These are phyloP conservation scores for Trypanosoma congolense DNA, from an alignment of 208 protist genomes.

Conservation along the genomic window DNA sequence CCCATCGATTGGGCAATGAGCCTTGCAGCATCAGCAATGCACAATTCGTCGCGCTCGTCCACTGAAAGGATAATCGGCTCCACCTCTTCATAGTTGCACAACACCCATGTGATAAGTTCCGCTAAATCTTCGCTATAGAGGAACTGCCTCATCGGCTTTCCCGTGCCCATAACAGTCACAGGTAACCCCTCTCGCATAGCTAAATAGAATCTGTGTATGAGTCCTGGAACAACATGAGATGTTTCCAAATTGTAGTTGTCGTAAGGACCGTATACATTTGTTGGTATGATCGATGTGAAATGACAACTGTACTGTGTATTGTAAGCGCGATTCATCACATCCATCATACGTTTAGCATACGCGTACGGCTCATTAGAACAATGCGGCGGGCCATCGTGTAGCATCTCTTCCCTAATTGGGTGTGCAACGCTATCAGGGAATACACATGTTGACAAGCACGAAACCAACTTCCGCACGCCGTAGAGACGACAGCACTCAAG, in stretches of 20 bases:
- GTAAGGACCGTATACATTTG: slow-evolving; percentile 92
- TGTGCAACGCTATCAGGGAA: slow-evolving; percentile 93
- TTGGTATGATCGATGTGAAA: slow-evolving; percentile 92
- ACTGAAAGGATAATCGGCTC: slow-evolving; percentile 92
- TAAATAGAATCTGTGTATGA: slow-evolving; percentile 92
- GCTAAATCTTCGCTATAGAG: slow-evolving; percentile 88
- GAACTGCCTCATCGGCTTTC: slow-evolving; percentile 92
- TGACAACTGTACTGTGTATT: slow-evolving; percentile 66
- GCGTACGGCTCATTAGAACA: slow-evolving; percentile 89
- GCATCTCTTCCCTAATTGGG: slow-evolving; percentile 90
- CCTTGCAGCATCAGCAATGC: slow-evolving; percentile 78
- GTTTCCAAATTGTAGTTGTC: slow-evolving; percentile 88
- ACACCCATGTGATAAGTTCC: slow-evolving; percentile 71
- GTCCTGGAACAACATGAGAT: slow-evolving; percentile 88
- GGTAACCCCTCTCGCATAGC: slow-evolving; percentile 65
- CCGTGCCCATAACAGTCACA: slow-evolving; percentile 83
- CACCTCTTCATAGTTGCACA: slow-evolving; percentile 67
- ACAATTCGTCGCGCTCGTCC: slow-evolving; percentile 83
- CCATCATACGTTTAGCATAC: slow-evolving; percentile 94
- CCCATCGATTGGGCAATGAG: slow-evolving; percentile 78
- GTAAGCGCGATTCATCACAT: slow-evolving; percentile 81
- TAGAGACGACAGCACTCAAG: slow-evolving; percentile 57
- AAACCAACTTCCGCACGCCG: slow-evolving; percentile 80
- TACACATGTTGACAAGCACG: slow-evolving; percentile 91
- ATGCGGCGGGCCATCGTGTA: slow-evolving; percentile 90